Conservation (phyloP, 2,329 filamentous ascomycete genomes). For the Talaromyces sp. region DNA sequence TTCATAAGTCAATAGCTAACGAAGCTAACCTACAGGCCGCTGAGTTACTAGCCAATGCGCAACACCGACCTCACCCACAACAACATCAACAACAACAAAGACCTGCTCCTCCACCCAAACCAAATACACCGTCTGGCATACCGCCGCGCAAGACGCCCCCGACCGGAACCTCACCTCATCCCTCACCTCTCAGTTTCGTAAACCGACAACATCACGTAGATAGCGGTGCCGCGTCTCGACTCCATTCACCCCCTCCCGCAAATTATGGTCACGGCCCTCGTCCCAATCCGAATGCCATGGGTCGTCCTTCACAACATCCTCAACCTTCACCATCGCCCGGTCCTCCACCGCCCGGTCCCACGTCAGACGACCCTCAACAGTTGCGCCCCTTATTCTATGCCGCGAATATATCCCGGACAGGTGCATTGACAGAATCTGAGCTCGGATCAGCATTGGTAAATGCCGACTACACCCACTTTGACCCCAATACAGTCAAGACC, state of each 20-base stretch:
- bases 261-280: constrained; percentile 53
- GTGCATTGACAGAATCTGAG: constrained; percentile 80
- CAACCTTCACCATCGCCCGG: constrained; percentile 63
- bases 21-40: constrained; percentile 13
- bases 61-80: constrained; percentile 9
- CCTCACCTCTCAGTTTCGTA: constrained; percentile 26
- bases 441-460: constrained; percentile 90
- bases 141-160: constrained; percentile 27
- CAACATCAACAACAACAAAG: neutral
- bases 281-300: constrained; percentile 30
- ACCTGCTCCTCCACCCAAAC: constrained; percentile 16
- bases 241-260: constrained; percentile 42
- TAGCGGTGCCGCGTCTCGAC: constrained; percentile 42
- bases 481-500: constrained; percentile 91
- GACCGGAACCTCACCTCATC: constrained; percentile 26
- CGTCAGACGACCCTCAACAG: constrained; percentile 54
- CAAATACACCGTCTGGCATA: neutral
- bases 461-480: constrained; percentile 91
- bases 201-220: constrained; percentile 23
- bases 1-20: constrained; percentile 40
- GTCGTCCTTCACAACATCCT: constrained; percentile 46
- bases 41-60: constrained; percentile 12
- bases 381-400: constrained; percentile 83
- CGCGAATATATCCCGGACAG: constrained; percentile 75
- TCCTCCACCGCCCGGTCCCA: constrained; percentile 48